Evolutionary conservation across 208 protist genomes (phyloP).

Genomic region (Trichomonas vaginalis): DNA sequence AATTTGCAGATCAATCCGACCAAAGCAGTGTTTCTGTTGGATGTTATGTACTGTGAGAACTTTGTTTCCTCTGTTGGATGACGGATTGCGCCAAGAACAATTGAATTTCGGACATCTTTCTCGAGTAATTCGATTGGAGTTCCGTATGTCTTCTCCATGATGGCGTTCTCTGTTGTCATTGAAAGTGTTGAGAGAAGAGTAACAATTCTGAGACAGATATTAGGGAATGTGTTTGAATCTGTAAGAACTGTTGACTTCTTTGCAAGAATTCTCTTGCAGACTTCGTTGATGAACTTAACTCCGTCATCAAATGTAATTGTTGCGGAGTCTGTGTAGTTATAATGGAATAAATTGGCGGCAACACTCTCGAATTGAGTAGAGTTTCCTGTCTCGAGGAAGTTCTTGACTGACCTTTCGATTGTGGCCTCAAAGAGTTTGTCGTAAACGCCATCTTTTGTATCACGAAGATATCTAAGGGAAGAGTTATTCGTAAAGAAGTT

Average conservation of each 20-base stretch:
- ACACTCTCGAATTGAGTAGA: not conserved
- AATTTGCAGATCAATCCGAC: not conserved
- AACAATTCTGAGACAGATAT: not conserved
- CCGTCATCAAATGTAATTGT: not conserved
- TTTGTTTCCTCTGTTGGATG: not conserved
- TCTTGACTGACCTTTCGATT: not conserved
- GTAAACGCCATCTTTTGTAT: not conserved
- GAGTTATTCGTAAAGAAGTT: not conserved
- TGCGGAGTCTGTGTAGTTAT: not conserved
- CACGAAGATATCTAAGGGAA: not conserved
- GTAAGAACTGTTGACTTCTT: not conserved
- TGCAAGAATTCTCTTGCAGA: not conserved
- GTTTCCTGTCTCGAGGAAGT: not conserved
- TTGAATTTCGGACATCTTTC: not conserved
- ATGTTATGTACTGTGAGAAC: not conserved
- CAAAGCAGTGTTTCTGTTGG: not conserved
- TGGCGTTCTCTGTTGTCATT: not conserved
- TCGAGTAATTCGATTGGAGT: not conserved
- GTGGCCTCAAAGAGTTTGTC: not conserved
- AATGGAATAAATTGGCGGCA: not conserved
- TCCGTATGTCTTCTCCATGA: not conserved
- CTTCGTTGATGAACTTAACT: not conserved
- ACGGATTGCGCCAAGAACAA: not conserved
- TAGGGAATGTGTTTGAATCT: not conserved
- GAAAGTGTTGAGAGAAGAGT: not conserved